Conservation (phyloP, 2,329 filamentous ascomycete species). For the Nigrospora oryzae region DNA sequence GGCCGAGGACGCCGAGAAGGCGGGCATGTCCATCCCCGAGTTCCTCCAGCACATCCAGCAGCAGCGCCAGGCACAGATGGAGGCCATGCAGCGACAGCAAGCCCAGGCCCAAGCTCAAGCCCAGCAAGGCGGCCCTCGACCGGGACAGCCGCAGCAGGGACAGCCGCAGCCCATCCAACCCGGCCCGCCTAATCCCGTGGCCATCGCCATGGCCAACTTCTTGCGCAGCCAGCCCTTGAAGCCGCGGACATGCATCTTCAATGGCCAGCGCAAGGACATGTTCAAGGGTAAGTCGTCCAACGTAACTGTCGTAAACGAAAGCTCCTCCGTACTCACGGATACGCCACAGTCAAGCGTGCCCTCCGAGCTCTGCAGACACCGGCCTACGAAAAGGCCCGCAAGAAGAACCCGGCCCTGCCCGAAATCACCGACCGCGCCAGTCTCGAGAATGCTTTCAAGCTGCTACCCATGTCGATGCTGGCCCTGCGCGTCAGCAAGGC, state of each 20-base stretch:
- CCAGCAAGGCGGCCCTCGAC: slow-evolving; percentile 20
- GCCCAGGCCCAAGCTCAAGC: slow-evolving; percentile 21
- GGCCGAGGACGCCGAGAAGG: slow-evolving; percentile 72
- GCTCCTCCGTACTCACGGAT: not conserved
- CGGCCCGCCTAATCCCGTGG: slow-evolving; percentile 80
- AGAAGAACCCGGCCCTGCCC: slow-evolving; percentile 84
- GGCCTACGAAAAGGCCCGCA: slow-evolving; percentile 80
- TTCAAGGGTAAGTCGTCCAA: slow-evolving; percentile 61
- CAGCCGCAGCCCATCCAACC: slow-evolving; percentile 62
- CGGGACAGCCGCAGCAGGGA: slow-evolving; percentile 29
- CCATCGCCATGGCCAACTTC: slow-evolving; percentile 83
- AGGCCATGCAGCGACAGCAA: slow-evolving; percentile 30
- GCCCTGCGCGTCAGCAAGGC: slow-evolving; percentile 82
- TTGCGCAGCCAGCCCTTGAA: slow-evolving; percentile 79
- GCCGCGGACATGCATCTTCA: slow-evolving; percentile 81
- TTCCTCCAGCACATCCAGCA: slow-evolving; percentile 66
- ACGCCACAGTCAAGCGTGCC: slow-evolving; percentile 75
- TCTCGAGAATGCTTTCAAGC: slow-evolving; percentile 89
- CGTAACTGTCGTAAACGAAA: not conserved
- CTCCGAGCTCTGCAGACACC: slow-evolving; percentile 83
- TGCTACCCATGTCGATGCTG: slow-evolving; percentile 88
- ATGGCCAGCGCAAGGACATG: slow-evolving; percentile 97
- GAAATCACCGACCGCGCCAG: slow-evolving; percentile 80
- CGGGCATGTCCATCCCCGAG: slow-evolving; percentile 76
- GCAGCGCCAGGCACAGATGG: slow-evolving; percentile 41